Base-by-base conservation (phyloP, 116 monocot genomes). In the Thalassia testudinum region DNA sequence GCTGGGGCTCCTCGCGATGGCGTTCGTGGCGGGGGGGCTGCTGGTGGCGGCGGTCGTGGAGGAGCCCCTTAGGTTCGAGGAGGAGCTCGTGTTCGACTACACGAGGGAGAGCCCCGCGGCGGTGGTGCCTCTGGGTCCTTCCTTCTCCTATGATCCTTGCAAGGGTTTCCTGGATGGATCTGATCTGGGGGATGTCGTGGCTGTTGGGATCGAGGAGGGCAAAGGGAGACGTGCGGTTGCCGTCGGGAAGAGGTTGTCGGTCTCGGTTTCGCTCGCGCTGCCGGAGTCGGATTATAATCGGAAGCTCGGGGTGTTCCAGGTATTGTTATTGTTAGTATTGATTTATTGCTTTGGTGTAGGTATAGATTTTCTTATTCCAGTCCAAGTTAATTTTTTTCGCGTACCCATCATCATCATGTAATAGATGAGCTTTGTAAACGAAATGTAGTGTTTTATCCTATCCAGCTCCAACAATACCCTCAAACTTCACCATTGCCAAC, bases 251-350 rank as follows among this genome's bases (percentile, higher is more conserved):
- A 85, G 63, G 25, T 42, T 97, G 68, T 67, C 68, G 47, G 37
- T 89, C 20, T 66, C 56, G 13, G 52, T 97, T 43, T 75, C 72
- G 15, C 67, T 97, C 43, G 82, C 74, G 1, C 60, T 97, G 67
- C 89, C 97, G 0, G 97, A 97, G 45, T 97, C 97, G 0, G 89
- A 89, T 53, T 89, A 85, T 61, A 97, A 97, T 42, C 49, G 62
- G 53, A 82, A 74, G 26, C 79, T 97, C 50, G 97, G 97, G 10
- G 72, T 97, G 42, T 97, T 97, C 38, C 97, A 89, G 85, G 97
- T 97, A 81, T 10, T 34, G 30, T 34, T 34, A 34, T 34, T 10
- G 10, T 34, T 34, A 34, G 30, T n/a, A n/a, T n/a, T n/a, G n/a
- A n/a, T n/a, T n/a, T n/a, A n/a, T n/a, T n/a, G n/a, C n/a, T n/a